Conservation (phyloP, 352 stramenopile species). For the Phytopythium chamaehyphon region DNA sequence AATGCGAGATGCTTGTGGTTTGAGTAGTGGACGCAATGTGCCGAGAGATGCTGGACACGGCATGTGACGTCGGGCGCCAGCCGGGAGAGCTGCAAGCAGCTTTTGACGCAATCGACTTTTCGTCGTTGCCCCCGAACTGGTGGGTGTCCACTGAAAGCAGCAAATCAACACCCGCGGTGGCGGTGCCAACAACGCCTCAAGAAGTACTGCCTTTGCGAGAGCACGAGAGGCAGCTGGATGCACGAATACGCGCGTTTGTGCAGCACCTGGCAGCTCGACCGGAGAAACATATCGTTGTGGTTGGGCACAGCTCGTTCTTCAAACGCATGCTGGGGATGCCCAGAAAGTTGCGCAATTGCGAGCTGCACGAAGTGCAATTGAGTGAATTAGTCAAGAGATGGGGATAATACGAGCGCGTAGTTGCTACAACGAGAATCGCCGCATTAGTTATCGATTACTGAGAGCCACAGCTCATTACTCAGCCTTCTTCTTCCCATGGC, state of each 20-base stretch:
- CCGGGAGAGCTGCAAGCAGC: constrained; percentile 11
- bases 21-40: constrained; percentile 61
- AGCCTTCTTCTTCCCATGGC: constrained; percentile 23
- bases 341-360: constrained; percentile 79
- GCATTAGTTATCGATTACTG: neutral
- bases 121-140: constrained; percentile 47
- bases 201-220: constrained; percentile 63
- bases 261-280: constrained; percentile 43
- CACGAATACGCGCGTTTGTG: constrained; percentile 64
- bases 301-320: constrained; percentile 84
- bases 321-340: constrained; percentile 80
- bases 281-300: constrained; percentile 68
- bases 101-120: constrained; percentile 36
- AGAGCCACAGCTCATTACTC: neutral
- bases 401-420: neutral
- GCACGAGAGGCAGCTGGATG: constrained; percentile 46
- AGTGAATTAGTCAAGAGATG: constrained; percentile 18
- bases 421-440: neutral
- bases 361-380: constrained; percentile 49
- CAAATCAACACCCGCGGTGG: constrained; percentile 13
- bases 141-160: constrained; percentile 49
- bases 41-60: constrained; percentile 82
- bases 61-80: constrained; percentile 73
- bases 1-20: neutral
- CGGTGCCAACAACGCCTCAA: constrained; percentile 25